These are phyloP conservation scores for Oropetium thomaeum DNA, from an alignment of 176 grass and related monocot genomes.

Conservation along the genomic window DNA sequence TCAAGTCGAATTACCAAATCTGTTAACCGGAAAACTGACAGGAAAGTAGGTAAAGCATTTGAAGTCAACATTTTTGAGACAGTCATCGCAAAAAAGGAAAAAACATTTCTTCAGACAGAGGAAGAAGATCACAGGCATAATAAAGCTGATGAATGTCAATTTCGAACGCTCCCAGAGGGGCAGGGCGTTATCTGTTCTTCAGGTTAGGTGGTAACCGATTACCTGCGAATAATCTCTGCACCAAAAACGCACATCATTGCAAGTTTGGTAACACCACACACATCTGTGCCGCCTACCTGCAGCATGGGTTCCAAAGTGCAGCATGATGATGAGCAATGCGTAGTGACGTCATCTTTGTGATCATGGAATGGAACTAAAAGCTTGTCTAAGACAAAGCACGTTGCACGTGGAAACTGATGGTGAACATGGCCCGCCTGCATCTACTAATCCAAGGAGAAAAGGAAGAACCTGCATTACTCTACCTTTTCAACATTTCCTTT, in stretches of 20 bases:
- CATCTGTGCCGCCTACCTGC: neutral
- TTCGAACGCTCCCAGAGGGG: neutral
- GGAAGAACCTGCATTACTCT: neutral
- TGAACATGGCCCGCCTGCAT: neutral
- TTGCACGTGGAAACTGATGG: neutral
- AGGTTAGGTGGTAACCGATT: slow-evolving; percentile 9
- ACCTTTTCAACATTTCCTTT: neutral
- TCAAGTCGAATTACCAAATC: neutral
- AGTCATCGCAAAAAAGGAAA: too few species aligned
- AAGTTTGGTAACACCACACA: neutral
- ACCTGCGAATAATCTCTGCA: neutral
- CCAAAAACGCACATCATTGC: slow-evolving; percentile 16
- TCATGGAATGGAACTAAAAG: neutral
- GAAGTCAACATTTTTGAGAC: too few species aligned
- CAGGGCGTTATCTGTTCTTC: neutral
- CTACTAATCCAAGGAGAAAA: neutral
- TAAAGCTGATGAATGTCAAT: neutral
- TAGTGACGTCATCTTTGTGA: neutral
- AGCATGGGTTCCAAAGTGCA: neutral
- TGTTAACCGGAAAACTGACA: neutral
- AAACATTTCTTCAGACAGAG: neutral
- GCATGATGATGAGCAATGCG: neutral
- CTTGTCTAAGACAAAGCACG: neutral
- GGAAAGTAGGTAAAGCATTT: slow-evolving; percentile 10
- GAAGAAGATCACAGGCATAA: neutral